A percentile compares a stretch with the other conserved stretches of the same genome.
Conservation (phyloP, 768 basidiomycete genomes). For the Leucocoprinus sp. region DNA sequence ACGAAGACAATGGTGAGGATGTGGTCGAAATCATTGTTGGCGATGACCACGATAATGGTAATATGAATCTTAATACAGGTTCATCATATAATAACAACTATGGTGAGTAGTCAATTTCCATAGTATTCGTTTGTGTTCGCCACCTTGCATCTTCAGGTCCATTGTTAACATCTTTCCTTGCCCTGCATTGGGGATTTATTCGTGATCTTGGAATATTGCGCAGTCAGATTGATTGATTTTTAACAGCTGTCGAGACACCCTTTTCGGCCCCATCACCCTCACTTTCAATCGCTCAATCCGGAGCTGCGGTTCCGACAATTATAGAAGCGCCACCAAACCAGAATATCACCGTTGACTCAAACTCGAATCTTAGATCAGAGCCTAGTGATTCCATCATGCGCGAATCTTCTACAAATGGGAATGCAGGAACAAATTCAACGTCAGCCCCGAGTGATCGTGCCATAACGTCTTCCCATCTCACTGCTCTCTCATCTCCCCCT, state of each 20-base stretch:
- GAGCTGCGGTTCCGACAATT: slow-evolving; percentile 15
- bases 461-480: slow-evolving; percentile 17
- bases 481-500: slow-evolving; percentile 11
- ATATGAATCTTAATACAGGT: background rate
- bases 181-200: background rate
- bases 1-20: slow-evolving; percentile 13
- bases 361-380: background rate
- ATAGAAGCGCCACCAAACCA: slow-evolving; percentile 11
- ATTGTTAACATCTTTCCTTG: background rate
- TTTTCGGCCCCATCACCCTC: slow-evolving; percentile 28
- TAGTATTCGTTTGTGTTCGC: background rate
- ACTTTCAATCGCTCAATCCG: slow-evolving; percentile 24
- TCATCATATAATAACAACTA: background rate
- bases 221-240: background rate
- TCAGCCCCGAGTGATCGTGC: slow-evolving; percentile 14
- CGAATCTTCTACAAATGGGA: slow-evolving; percentile 6
- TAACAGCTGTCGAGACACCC: slow-evolving; percentile 41
- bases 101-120: slow-evolving; percentile 12
- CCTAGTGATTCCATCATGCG: slow-evolving; percentile 1
- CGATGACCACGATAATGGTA: background rate
- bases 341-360: background rate
- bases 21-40: background rate
- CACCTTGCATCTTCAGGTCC: background rate
- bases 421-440: slow-evolving; percentile 13
- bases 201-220: slow-evolving; percentile 1